Conservation (phyloP, 192 early-diverging fungal genomes). For the Lobosporangium transversale region DNA sequence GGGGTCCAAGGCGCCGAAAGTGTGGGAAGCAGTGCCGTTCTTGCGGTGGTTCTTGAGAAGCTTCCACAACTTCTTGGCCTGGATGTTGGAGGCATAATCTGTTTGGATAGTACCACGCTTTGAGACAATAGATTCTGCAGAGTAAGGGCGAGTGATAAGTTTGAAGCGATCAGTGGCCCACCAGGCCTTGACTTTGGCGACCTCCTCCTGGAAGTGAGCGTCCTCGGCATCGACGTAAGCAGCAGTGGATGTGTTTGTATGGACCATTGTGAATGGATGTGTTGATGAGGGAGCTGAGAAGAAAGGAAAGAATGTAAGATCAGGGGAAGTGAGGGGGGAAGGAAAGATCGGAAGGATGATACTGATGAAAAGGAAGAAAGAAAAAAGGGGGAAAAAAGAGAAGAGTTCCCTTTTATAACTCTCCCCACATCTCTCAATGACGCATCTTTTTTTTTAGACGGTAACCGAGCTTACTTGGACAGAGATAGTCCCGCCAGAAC, state of each 20-base stretch:
- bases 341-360: background rate
- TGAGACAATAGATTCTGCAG: constrained; percentile 81
- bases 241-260: constrained; percentile 47
- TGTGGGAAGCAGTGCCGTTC: constrained; percentile 84
- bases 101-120: constrained; percentile 87
- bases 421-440: too few relatives aligned
- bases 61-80: constrained; percentile 95
- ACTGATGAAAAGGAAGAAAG: constrained; percentile 5
- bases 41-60: constrained; percentile 82
- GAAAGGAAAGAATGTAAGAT: background rate
- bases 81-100: constrained; percentile 81
- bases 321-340: constrained; percentile 10
- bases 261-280: constrained; percentile 37
- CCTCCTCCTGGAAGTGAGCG: constrained; percentile 80
- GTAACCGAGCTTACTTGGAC: too few relatives aligned
- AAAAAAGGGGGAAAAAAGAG: background rate
- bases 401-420: background rate
- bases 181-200: constrained; percentile 86
- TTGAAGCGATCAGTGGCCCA: constrained; percentile 88
- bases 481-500: too few relatives aligned
- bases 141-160: constrained; percentile 86
- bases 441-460: too few relatives aligned
- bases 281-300: background rate
- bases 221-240: constrained; percentile 70
- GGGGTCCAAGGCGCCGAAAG: constrained; percentile 95